These are phyloP conservation scores for Adansonia digitata DNA, from an alignment of 345 rosid species.

Conservation along the genomic window DNA sequence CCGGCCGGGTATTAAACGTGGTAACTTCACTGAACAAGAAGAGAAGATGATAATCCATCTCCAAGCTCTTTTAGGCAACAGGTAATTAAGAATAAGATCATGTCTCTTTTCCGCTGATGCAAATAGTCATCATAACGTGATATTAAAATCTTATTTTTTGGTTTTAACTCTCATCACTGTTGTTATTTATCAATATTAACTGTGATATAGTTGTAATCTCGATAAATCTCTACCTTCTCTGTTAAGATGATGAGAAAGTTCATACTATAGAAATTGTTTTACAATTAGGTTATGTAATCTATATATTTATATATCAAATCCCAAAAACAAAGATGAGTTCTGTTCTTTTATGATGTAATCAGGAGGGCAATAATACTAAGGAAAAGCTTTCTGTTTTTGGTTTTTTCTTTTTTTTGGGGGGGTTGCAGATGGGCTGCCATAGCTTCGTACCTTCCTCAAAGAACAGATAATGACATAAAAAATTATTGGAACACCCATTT, in stretches of 20 bases:
- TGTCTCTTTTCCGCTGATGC: too few species aligned
- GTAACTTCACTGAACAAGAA: slow-evolving; percentile 78
- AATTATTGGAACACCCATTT: slow-evolving; percentile 93
- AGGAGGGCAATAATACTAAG: background rate
- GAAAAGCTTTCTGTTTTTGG: too few species aligned
- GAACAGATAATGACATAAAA: slow-evolving; percentile 93
- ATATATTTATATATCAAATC: background rate
- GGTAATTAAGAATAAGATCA: too few species aligned
- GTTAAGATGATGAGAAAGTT: too few species aligned
- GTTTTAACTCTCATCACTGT: too few species aligned
- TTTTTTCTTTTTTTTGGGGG: background rate
- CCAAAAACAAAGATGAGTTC: background rate
- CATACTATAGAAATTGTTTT: too few species aligned
- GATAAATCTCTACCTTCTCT: too few species aligned
- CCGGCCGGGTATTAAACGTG: slow-evolving; percentile 90
- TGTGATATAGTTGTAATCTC: too few species aligned
- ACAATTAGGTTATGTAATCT: background rate
- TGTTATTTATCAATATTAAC: too few species aligned
- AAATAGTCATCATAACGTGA: too few species aligned
- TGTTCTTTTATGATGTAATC: background rate
- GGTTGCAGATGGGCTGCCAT: slow-evolving; percentile 93
- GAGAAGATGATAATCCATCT: slow-evolving; percentile 95
- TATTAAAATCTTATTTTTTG: too few species aligned
- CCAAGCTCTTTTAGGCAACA: slow-evolving; percentile 94
- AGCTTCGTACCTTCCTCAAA: slow-evolving; percentile 95